Percentiles rank a stretch among this genome's conserved stretches.
Conservation (phyloP, 192 early-diverging fungal genomes). For the Coemansia sp. region DNA sequence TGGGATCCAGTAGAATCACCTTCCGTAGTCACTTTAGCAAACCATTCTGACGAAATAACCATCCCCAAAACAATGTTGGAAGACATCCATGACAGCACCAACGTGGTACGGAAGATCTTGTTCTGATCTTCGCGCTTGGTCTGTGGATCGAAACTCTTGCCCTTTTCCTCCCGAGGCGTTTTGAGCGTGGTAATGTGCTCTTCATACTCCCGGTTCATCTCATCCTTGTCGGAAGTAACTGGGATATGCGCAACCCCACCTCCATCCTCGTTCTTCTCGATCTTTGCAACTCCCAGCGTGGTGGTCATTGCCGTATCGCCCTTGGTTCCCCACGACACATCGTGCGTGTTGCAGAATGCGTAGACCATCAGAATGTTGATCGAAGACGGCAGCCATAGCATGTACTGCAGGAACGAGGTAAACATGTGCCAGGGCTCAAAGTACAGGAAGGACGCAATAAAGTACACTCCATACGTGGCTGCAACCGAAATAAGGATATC, state of each 20-base stretch:
- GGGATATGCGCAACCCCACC: constrained; percentile 70
- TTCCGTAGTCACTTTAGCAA: constrained; percentile 32
- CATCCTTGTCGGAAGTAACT: constrained; percentile 70
- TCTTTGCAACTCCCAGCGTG: constrained; percentile 78
- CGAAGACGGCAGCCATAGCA: constrained; percentile 81
- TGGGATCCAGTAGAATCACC: constrained; percentile 51
- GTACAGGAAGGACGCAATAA: constrained; percentile 73
- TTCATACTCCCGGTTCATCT: constrained; percentile 83
- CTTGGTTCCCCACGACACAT: constrained; percentile 96
- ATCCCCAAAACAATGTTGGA: constrained; percentile 73
- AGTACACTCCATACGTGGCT: constrained; percentile 81
- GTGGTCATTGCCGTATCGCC: constrained; percentile 69
- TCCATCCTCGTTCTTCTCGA: constrained; percentile 63
- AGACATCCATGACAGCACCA: constrained; percentile 85
- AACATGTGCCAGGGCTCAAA: constrained; percentile 91
- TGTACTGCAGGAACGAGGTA: constrained; percentile 85
- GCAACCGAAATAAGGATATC: constrained; percentile 78
- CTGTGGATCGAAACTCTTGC: constrained; percentile 59
- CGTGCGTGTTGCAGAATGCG: constrained; percentile 92
- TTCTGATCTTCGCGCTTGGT: constrained; percentile 91
- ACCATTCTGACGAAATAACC: constrained; percentile 62
- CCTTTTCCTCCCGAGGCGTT: constrained; percentile 34
- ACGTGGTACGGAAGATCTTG: constrained; percentile 78
- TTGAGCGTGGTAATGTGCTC: constrained; percentile 66
- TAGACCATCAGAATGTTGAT: constrained; percentile 92